Percentiles rank a stretch among this genome's conserved stretches.
These are phyloP conservation scores for Athelia sp. DNA, from an alignment of 1,284 basidiomycete species.

Conservation along the genomic window DNA sequence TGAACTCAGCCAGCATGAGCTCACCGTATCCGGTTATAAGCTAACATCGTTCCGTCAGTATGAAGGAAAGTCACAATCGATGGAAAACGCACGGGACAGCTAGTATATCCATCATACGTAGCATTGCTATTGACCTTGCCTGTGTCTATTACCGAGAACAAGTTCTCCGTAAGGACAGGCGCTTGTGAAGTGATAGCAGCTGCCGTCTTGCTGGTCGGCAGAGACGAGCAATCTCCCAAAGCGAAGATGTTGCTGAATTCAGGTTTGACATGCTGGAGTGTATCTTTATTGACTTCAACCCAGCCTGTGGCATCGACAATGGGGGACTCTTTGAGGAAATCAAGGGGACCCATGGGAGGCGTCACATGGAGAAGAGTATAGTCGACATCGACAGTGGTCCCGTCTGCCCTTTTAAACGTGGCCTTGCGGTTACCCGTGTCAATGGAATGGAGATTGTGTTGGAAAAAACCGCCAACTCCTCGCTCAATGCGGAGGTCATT, in stretches of 20 bases:
- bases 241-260: slow-evolving; percentile 83
- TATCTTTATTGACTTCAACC: slow-evolving; percentile 82
- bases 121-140: slow-evolving; percentile 65
- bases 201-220: slow-evolving; percentile 95
- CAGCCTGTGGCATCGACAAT: slow-evolving; percentile 82
- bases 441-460: slow-evolving; percentile 80
- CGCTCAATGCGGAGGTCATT: slow-evolving; percentile 76
- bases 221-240: slow-evolving; percentile 84
- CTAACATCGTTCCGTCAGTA: slow-evolving; percentile 33
- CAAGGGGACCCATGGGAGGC: slow-evolving; percentile 88
- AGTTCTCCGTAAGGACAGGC: slow-evolving; percentile 90
- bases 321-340: slow-evolving; percentile 77
- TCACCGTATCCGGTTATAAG: slow-evolving; percentile 81
- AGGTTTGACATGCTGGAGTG: slow-evolving; percentile 80
- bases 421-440: slow-evolving; percentile 70
- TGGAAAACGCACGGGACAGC: slow-evolving; percentile 61
- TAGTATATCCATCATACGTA: slow-evolving; percentile 80
- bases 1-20: slow-evolving; percentile 88
- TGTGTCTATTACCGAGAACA: slow-evolving; percentile 70
- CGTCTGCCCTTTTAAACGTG: slow-evolving; percentile 77
- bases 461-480: slow-evolving; percentile 76
- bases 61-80: slow-evolving; percentile 5
- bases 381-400: slow-evolving; percentile 60
- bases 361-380: slow-evolving; percentile 87
- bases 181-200: slow-evolving; percentile 91